Percentiles rank a stretch among this genome's conserved stretches.
These are phyloP conservation scores for Chlorella sp. DNA, from an alignment of 139 green algal genomes.

Conservation along the genomic window DNA sequence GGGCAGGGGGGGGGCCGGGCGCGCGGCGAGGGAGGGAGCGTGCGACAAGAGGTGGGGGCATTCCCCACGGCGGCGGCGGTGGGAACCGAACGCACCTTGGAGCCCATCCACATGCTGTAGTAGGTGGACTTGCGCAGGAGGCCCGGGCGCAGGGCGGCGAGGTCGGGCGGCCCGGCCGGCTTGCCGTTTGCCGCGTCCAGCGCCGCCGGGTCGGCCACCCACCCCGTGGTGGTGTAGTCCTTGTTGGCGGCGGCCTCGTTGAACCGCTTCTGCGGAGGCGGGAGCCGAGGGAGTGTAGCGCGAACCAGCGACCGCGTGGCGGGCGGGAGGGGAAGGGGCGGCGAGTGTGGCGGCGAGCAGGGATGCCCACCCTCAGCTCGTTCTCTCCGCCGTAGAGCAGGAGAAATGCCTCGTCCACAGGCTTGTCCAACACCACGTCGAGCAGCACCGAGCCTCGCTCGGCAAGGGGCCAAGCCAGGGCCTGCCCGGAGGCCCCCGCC, in stretches of 20 bases:
- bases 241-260: conserved; percentile 42
- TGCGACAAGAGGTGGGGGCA: too few relatives aligned
- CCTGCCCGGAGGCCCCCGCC: too few relatives aligned
- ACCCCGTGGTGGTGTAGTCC: conserved; percentile 37
- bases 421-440: conserved; percentile 20
- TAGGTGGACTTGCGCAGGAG: conserved; percentile 35
- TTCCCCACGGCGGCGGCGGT: too few relatives aligned
- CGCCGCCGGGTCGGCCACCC: conserved; percentile 19
- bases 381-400: conserved; percentile 25
- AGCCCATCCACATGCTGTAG: conserved; percentile 45
- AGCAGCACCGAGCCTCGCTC: conserved; percentile 3
- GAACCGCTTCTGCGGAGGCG: conserved; percentile 35
- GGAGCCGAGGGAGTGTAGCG: too few relatives aligned
- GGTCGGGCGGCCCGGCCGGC: conserved; percentile 4
- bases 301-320: too few relatives aligned
- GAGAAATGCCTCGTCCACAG: conserved; percentile 31
- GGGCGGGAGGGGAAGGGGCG: too few relatives aligned
- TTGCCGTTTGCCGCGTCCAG: conserved; percentile 5
- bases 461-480: conserved; percentile 32
- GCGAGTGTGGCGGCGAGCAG: too few relatives aligned
- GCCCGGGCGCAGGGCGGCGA: conserved; percentile 12
- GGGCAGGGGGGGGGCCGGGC: too few relatives aligned
- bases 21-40: too few relatives aligned
- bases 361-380: conserved; percentile 31
- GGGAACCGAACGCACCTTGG: conserved; percentile 40